These are phyloP conservation scores for Fusarium heterosporum DNA, from an alignment of 2,329 filamentous ascomycete genomes.

Conservation along the genomic window DNA sequence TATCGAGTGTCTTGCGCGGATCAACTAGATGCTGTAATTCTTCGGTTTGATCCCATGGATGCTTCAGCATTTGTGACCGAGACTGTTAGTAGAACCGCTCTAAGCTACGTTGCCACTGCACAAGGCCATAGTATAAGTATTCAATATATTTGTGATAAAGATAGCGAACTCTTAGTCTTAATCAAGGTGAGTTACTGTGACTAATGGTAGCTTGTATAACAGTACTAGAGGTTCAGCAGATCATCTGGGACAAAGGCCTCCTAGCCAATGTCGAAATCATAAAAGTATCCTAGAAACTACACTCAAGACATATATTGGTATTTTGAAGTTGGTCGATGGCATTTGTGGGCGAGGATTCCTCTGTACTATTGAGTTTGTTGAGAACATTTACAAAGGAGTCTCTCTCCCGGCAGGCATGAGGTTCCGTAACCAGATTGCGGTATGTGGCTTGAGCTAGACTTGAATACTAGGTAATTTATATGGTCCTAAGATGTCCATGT, in stretches of 20 bases:
- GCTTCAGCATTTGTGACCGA: conserved; percentile 11
- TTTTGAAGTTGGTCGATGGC: not conserved
- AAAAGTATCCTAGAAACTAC: not conserved
- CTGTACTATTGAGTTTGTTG: conserved; percentile 9
- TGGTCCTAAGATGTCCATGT: conserved; percentile 3
- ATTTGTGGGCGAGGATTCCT: conserved; percentile 13
- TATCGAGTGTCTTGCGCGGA: not conserved
- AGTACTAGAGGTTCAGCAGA: conserved; percentile 1
- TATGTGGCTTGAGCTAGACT: not conserved
- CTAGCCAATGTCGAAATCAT: not conserved
- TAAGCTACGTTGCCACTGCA: not conserved
- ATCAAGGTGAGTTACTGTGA: not conserved
- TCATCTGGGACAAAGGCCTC: not conserved
- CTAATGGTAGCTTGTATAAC: conserved; percentile 1
- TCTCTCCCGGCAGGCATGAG: conserved; percentile 1
- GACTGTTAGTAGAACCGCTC: conserved; percentile 8
- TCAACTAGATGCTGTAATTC: conserved; percentile 3
- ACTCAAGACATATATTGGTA: not conserved
- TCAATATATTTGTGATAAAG: conserved; percentile 1
- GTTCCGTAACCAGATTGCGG: conserved; percentile 6
- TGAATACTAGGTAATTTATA: conserved; percentile 9
- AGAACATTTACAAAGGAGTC: not conserved
- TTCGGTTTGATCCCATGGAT: not conserved
- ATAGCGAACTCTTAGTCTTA: not conserved
- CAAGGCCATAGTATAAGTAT: conserved; percentile 2